phyloP scores from a whole-genome alignment of 768 basidiomycete species.

The Kwoniella shandongensis region DNA sequence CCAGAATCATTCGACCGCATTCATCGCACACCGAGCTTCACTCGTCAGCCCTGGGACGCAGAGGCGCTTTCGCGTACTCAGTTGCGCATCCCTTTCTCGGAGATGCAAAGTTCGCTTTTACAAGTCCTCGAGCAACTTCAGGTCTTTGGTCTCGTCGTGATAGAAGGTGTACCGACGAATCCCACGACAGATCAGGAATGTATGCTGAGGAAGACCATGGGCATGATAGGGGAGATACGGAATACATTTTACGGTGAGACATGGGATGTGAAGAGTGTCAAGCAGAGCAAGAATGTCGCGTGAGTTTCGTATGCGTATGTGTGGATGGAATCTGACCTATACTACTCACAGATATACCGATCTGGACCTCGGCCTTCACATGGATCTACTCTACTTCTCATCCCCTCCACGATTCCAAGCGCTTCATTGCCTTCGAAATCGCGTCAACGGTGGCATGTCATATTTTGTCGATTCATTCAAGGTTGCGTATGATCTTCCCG shows the following conservation, averaged over 20 bases:
- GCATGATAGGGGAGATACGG: conserved; percentile 71
- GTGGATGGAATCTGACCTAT: not conserved
- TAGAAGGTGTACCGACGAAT: conserved; percentile 67
- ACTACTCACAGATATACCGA: conserved; percentile 66
- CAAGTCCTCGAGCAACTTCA: conserved; percentile 68
- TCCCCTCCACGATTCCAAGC: conserved; percentile 89
- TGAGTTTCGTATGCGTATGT: conserved; percentile 5
- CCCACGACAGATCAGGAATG: conserved; percentile 65
- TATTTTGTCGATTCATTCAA: conserved; percentile 80
- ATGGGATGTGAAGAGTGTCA: conserved; percentile 81
- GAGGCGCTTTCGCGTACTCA: conserved; percentile 45
- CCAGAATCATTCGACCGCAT: not conserved
- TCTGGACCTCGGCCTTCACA: conserved; percentile 80
- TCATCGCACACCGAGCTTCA: conserved; percentile 55
- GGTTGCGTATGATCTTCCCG: conserved; percentile 62
- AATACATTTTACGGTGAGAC: conserved; percentile 84
- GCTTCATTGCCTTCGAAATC: conserved; percentile 83
- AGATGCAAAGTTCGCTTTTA: conserved; percentile 52
- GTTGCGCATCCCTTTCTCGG: conserved; percentile 56
- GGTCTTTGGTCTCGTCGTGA: conserved; percentile 71
- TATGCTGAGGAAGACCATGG: conserved; percentile 67
- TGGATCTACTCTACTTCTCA: conserved; percentile 89
- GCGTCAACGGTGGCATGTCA: conserved; percentile 77
- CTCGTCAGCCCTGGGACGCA: conserved; percentile 58
- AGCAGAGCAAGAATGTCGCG: conserved; percentile 81